Base-by-base conservation (phyloP, 2,329 filamentous ascomycete species). In the Trichoderma endophyticum region DNA sequence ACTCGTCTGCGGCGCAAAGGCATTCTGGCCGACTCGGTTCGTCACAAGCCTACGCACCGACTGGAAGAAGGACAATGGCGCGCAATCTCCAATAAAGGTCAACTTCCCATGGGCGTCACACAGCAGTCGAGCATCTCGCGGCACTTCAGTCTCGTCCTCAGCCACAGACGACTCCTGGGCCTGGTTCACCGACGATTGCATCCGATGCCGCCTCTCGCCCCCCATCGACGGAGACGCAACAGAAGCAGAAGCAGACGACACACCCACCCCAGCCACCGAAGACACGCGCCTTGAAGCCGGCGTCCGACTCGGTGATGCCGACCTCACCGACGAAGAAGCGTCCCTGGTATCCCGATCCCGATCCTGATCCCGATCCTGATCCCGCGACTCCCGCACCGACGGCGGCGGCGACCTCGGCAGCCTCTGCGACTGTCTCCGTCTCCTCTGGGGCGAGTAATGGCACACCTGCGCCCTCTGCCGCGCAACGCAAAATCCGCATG, bases 41-140 rank as follows among this genome's bases (percentile, higher is more conserved):
- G 83, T 86, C 26, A 88, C 85, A 21, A 88, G 82, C 74, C 86
- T 83, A 2, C 86, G 81, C 7, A 88, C 84, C 0, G 85, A 87
- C 74, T 88, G 86, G 74, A 88, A 88, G 73, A 88, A 85, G 0
- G 86, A 88, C 24, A 88, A 78, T 0, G 86, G 86, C 5, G 86
- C 86, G 74, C 86, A 88, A 75, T 88, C 86, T 6, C 86, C 86
- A 28, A 88, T 86, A 75, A 88, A 88, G 34, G 87, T 85, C 26
- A 87, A 77, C 74, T 87, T 87, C 1, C 86, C 86, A 71, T 86
- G 84, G 0, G 85, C 82, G 73, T 88, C 86, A 56, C 84, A 84
- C 0, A 88, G 79, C 6, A 88, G 78, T 3, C 86, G 80, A 3
- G 86, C 86, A 72, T 88, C 86, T 1, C 86, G 81, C 2, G 86